Evolutionary conservation across 352 stramenopile species (phyloP).

Genomic region (Pythium brassicae): DNA sequence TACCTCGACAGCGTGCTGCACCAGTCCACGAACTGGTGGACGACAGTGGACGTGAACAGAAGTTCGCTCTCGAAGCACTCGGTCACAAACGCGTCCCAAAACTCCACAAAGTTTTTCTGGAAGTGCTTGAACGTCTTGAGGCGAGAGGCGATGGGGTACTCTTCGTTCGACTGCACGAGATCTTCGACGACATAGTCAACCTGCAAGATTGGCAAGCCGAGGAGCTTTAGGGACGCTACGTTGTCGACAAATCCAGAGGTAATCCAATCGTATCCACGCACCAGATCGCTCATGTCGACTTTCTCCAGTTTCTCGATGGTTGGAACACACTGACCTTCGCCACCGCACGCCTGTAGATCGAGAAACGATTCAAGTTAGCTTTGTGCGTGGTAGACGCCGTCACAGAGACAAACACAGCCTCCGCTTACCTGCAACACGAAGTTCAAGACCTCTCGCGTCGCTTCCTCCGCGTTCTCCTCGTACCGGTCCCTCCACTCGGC

Average conservation of each 20-base stretch:
- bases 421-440: conserved; percentile 52
- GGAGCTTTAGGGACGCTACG: too few relatives aligned
- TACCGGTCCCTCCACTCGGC: conserved; percentile 70
- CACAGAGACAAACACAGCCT: background rate
- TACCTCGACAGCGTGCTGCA: conserved; percentile 76
- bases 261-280: conserved; percentile 5
- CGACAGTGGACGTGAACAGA: conserved; percentile 64
- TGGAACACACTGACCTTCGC: conserved; percentile 40
- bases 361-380: background rate
- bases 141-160: conserved; percentile 66
- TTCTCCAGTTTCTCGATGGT: conserved; percentile 50
- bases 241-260: too few relatives aligned
- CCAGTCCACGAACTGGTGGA: conserved; percentile 73
- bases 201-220: background rate
- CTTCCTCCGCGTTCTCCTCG: conserved; percentile 46
- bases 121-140: conserved; percentile 60
- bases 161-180: conserved; percentile 49
- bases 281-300: conserved; percentile 69
- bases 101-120: conserved; percentile 57
- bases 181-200: conserved; percentile 61
- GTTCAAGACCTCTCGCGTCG: conserved; percentile 70
- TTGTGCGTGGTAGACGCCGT: too few relatives aligned
- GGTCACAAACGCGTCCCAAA: conserved; percentile 74
- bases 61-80: conserved; percentile 82
- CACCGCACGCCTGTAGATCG: conserved; percentile 44